Conservation (phyloP, 768 basidiomycete species). For the Hirschioporus abietinus region DNA sequence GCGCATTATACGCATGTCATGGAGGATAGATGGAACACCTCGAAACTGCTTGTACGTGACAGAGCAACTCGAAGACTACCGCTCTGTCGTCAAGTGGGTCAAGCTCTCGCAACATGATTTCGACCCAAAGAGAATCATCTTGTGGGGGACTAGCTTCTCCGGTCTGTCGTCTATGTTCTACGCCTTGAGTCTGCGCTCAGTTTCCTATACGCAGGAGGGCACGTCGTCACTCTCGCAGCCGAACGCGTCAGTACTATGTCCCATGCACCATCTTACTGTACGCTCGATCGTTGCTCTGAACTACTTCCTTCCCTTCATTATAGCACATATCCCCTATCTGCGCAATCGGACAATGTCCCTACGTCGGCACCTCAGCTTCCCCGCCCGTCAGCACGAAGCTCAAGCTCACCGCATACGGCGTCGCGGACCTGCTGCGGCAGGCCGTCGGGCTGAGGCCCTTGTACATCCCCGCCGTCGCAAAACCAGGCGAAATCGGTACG, state of each 20-base stretch:
- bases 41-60: constrained; percentile 23
- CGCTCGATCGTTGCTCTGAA: too few relatives aligned
- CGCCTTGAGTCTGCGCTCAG: background rate
- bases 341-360: constrained; percentile 31
- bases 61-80: constrained; percentile 34
- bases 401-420: constrained; percentile 16
- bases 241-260: constrained; percentile 16
- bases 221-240: constrained; percentile 25
- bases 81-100: constrained; percentile 29
- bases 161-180: constrained; percentile 17
- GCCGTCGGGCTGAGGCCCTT: constrained; percentile 21
- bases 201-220: constrained; percentile 20
- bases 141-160: constrained; percentile 32
- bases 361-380: constrained; percentile 17
- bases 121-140: constrained; percentile 25
- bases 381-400: constrained; percentile 13
- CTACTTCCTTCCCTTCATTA: background rate
- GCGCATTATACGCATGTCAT: background rate
- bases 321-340: constrained; percentile 26
- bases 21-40: constrained; percentile 26
- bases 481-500: constrained; percentile 25
- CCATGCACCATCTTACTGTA: too few relatives aligned
- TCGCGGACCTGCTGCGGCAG: constrained; percentile 24
- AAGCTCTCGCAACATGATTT: constrained; percentile 23
- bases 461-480: constrained; percentile 25